Conservation (phyloP, 805 yeast genomes). For the Metschnikowia shivogae region DNA sequence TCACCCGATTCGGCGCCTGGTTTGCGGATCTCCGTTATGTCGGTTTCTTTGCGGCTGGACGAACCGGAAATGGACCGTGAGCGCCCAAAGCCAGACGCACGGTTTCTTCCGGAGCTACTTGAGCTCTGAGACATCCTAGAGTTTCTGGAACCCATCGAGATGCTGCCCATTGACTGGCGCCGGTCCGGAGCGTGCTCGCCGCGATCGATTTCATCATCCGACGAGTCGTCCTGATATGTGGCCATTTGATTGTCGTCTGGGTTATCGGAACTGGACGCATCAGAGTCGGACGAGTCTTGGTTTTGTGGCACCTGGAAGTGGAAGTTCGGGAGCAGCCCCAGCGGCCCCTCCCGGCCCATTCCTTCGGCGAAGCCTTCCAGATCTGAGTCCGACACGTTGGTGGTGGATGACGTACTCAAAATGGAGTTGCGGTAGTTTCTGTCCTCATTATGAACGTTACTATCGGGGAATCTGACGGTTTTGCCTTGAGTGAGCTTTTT, state of each 20-base stretch:
- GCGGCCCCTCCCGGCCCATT: constrained; percentile 1
- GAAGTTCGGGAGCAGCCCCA: constrained; percentile 14
- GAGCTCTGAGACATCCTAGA: background rate
- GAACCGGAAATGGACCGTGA: background rate
- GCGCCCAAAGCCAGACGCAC: background rate
- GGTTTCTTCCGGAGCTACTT: background rate
- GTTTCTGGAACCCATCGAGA: background rate
- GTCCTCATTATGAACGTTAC: background rate
- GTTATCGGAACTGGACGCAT: constrained; percentile 4
- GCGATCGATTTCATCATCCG: constrained; percentile 11
- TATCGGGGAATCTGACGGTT: constrained; percentile 30
- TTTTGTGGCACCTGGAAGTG: constrained; percentile 7
- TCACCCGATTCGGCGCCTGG: constrained; percentile 6
- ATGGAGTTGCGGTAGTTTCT: constrained; percentile 24
- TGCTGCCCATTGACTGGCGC: background rate
- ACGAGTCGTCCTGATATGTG: constrained; percentile 15
- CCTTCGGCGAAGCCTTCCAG: background rate
- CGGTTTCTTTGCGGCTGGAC: constrained; percentile 9
- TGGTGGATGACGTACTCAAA: constrained; percentile 24
- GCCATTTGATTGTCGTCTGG: constrained; percentile 5
- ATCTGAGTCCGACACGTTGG: constrained; percentile 14
- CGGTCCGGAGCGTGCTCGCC: background rate
- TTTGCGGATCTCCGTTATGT: constrained; percentile 14
- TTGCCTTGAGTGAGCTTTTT: constrained; percentile 21
- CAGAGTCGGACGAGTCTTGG: constrained; percentile 4